Conservation (phyloP, 164 flowering plant species). For the Amborella trichopoda region DNA sequence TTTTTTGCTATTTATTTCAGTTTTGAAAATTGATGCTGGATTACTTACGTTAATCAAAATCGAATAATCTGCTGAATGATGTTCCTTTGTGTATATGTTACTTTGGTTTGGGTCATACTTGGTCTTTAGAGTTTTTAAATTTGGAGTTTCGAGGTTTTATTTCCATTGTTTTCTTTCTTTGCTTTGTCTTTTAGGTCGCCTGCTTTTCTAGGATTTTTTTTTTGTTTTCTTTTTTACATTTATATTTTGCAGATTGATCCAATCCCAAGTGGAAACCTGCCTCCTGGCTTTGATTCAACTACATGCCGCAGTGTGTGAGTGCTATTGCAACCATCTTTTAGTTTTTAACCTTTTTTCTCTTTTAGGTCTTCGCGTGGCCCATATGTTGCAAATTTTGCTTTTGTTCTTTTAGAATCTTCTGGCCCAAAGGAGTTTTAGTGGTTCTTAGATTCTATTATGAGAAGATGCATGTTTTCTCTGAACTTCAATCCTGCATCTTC, state of each 20-base stretch:
- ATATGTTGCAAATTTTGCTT: too few relatives aligned
- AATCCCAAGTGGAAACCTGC: conserved; percentile 98
- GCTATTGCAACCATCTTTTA: conserved; percentile 17
- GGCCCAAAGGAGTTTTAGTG: too few relatives aligned
- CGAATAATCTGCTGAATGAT: not conserved
- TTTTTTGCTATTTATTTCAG: too few relatives aligned
- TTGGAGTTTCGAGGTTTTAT: conserved; percentile 2
- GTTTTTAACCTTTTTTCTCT: conserved; percentile 7
- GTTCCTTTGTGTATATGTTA: not conserved
- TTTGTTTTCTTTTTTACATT: conserved; percentile 22
- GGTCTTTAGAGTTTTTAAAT: conserved; percentile 1
- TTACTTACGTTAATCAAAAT: conserved; percentile 2
- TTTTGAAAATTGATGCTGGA: not conserved
- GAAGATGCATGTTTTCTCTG: too few relatives aligned
- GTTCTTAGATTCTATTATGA: too few relatives aligned
- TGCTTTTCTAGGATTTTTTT: conserved; percentile 8
- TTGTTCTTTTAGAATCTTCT: too few relatives aligned
- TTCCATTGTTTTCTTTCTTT: not conserved
- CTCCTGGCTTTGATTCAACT: conserved; percentile 99
- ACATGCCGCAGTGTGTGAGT: conserved; percentile 99
- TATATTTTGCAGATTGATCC: conserved; percentile 95
- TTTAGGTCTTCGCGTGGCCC: conserved; percentile 1
- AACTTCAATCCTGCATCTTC: too few relatives aligned
- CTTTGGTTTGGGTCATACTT: conserved; percentile 1
- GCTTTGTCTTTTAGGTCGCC: not conserved